Conservation (phyloP, 2,329 filamentous ascomycete genomes). For the Stachybotrys echinatus region DNA sequence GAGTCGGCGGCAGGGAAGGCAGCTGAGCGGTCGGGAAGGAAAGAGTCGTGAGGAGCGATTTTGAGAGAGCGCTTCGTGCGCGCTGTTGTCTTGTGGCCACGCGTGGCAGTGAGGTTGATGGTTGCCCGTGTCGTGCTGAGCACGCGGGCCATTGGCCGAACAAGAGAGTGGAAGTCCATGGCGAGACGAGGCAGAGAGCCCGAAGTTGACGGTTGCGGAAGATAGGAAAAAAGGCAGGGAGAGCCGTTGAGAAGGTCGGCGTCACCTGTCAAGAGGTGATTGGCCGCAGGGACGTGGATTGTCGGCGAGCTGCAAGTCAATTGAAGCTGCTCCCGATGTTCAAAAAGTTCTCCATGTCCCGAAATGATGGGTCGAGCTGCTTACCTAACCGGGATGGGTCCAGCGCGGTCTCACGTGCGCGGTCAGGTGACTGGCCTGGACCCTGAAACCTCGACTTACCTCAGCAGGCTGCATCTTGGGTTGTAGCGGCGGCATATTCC, state of each 20-base stretch:
- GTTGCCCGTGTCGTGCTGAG: slow-evolving; percentile 18
- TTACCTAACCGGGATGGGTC: not conserved
- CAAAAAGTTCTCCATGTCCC: slow-evolving; percentile 6
- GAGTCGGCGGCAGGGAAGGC: slow-evolving; percentile 25
- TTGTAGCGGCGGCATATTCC: not conserved
- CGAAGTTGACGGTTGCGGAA: slow-evolving; percentile 7
- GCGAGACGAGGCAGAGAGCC: slow-evolving; percentile 1
- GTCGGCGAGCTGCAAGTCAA: slow-evolving; percentile 10
- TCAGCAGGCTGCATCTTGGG: not conserved
- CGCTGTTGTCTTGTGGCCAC: slow-evolving; percentile 45
- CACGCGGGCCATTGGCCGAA: slow-evolving; percentile 28
- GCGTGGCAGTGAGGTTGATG: slow-evolving; percentile 20
- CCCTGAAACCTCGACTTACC: not conserved
- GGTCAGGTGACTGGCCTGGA: not conserved
- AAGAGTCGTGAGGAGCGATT: slow-evolving; percentile 56
- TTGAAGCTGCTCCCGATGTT: not conserved
- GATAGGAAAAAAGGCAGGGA: not conserved
- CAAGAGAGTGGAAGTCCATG: slow-evolving; percentile 30
- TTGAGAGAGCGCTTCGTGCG: slow-evolving; percentile 54
- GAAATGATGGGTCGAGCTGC: not conserved
- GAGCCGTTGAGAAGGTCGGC: slow-evolving; percentile 7
- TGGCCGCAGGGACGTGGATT: slow-evolving; percentile 16
- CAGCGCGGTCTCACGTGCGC: not conserved
- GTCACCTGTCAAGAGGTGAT: slow-evolving; percentile 11
- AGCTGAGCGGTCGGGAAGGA: slow-evolving; percentile 36